Conservation (phyloP, 495 filamentous ascomycete species). For the Cryomyces minteri region DNA sequence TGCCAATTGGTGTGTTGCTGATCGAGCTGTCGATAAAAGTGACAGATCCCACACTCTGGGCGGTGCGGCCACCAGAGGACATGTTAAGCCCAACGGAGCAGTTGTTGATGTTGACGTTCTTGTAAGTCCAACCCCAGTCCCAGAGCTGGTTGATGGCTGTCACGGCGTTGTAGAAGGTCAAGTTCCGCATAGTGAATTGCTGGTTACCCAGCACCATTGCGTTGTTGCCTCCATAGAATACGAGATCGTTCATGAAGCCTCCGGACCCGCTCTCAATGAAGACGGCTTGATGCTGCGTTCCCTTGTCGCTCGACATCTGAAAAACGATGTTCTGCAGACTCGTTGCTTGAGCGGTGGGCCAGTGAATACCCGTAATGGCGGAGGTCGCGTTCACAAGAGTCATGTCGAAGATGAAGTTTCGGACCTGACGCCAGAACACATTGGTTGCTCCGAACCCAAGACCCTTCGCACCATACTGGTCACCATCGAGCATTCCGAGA, state of each 20-base stretch:
- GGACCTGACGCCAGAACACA: constrained; percentile 60
- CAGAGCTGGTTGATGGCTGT: constrained; percentile 42
- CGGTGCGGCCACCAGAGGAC: constrained; percentile 6
- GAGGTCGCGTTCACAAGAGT: constrained; percentile 36
- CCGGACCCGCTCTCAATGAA: constrained; percentile 63
- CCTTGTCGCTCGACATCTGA: constrained; percentile 42
- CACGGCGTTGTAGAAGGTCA: constrained; percentile 43
- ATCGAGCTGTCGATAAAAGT: constrained; percentile 18
- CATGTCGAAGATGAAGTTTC: constrained; percentile 61
- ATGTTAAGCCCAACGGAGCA: constrained; percentile 18
- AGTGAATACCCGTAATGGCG: constrained; percentile 50
- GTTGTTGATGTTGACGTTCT: constrained; percentile 19
- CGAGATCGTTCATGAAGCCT: constrained; percentile 43
- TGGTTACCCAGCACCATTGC: constrained; percentile 55
- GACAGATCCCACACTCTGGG: constrained; percentile 12
- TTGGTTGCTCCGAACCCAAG: constrained; percentile 34
- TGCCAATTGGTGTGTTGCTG: constrained; percentile 11
- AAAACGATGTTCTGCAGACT: constrained; percentile 67
- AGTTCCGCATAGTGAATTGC: constrained; percentile 63
- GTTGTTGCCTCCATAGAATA: constrained; percentile 53
- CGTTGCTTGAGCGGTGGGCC: constrained; percentile 53
- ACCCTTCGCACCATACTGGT: constrained; percentile 12
- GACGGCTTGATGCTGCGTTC: constrained; percentile 72
- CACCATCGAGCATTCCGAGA: constrained; percentile 40
- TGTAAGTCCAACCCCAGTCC: constrained; percentile 40